Evolutionary conservation across 2,329 filamentous ascomycete species (phyloP).

Genomic region (Podosphaera xanthii): DNA sequence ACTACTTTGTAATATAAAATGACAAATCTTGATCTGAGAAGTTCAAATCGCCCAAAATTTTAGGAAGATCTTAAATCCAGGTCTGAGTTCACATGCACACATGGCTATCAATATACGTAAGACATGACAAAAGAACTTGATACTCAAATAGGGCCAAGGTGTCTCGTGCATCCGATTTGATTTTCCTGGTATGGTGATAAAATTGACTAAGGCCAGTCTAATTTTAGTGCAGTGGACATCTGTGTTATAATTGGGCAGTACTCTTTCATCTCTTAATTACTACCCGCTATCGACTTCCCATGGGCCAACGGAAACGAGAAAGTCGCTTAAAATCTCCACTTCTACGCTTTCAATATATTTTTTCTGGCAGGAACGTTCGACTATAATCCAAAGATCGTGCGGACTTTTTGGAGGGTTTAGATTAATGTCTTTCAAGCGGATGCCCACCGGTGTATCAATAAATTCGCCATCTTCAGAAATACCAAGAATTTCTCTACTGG

Average conservation of each 20-base stretch:
- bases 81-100: too few relatives aligned
- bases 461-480: constrained; percentile 53
- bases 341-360: constrained; percentile 23
- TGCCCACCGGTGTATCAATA: constrained; percentile 38
- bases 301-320: constrained; percentile 13
- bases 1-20: too few relatives aligned
- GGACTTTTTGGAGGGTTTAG: constrained; percentile 38
- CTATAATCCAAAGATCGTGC: constrained; percentile 52
- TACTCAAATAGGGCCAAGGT: too few relatives aligned
- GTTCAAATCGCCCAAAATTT: too few relatives aligned
- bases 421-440: constrained; percentile 54
- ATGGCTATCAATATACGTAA: too few relatives aligned
- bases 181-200: too few relatives aligned
- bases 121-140: too few relatives aligned
- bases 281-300: constrained; percentile 15
- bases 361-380: constrained; percentile 38
- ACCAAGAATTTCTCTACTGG: constrained; percentile 39
- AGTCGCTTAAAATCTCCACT: constrained; percentile 24
- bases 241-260: not conserved
- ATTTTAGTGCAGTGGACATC: too few relatives aligned
- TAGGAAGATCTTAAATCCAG: too few relatives aligned
- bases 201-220: too few relatives aligned
- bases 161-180: too few relatives aligned
- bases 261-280: not conserved
- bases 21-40: too few relatives aligned